Conservation (phyloP, 2,329 filamentous ascomycete genomes). For the Aspergillus uvarum region DNA sequence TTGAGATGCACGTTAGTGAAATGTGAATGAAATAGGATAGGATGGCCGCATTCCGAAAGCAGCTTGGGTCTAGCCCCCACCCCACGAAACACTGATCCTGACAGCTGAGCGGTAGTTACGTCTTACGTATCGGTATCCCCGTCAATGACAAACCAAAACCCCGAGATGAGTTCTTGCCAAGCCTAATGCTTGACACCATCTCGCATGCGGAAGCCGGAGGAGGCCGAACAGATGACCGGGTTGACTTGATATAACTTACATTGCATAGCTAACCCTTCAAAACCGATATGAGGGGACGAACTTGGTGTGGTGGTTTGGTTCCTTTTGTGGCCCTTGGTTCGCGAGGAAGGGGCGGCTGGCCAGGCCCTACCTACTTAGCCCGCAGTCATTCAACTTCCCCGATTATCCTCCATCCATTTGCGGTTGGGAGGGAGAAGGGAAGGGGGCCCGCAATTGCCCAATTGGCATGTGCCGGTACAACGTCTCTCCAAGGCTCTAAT, state of each 20-base stretch:
- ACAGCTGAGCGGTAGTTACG: no score
- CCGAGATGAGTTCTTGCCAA: not conserved
- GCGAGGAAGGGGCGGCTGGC: not conserved
- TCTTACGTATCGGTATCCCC: not conserved
- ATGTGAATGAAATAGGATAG: no score
- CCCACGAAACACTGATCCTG: not conserved
- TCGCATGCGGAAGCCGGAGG: not conserved
- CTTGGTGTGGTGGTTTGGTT: not conserved
- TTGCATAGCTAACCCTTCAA: no score
- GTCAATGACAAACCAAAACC: not conserved
- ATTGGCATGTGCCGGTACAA: not conserved
- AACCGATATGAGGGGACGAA: not conserved
- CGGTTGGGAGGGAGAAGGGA: not conserved
- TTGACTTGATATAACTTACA: not conserved
- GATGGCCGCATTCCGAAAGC: not conserved
- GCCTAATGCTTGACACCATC: not conserved
- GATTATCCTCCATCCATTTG: not conserved
- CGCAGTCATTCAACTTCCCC: not conserved
- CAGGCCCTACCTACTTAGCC: not conserved
- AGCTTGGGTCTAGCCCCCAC: not conserved
- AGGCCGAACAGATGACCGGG: not conserved
- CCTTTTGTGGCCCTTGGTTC: slow-evolving; percentile 5
- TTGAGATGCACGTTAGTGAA: no score
- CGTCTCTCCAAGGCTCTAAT: not conserved
- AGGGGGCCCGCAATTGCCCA: not conserved